Percentiles rank a stretch among this genome's conserved stretches.
phyloP scores from a whole-genome alignment of 2,329 filamentous ascomycete species.

The Trichoderma sp. region DNA sequence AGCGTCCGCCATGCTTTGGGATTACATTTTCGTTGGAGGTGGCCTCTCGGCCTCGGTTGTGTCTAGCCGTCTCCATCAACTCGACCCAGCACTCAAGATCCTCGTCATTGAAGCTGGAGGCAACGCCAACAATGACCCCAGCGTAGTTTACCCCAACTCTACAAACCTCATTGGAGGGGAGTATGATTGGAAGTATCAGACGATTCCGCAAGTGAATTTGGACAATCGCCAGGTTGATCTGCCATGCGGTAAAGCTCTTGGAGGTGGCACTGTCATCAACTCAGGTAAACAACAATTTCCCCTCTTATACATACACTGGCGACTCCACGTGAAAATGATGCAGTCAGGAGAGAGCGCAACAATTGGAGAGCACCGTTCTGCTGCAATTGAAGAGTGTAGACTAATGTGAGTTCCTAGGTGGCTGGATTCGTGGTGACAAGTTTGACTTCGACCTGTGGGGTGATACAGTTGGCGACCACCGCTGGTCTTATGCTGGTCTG shows the following conservation, averaged over 20 bases:
- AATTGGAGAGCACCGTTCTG: background rate
- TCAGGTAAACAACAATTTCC: conserved; percentile 25
- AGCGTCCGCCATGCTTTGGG: conserved; percentile 25
- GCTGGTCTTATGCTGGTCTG: conserved; percentile 46
- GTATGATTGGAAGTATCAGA: conserved; percentile 36
- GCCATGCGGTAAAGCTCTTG: conserved; percentile 37
- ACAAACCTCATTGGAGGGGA: conserved; percentile 31
- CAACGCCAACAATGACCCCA: conserved; percentile 25
- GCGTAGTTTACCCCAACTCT: conserved; percentile 29
- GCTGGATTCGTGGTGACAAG: conserved; percentile 43
- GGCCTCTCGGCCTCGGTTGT: conserved; percentile 38
- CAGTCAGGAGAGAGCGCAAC: background rate
- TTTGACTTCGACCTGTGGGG: conserved; percentile 47
- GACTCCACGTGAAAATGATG: background rate
- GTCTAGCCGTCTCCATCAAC: conserved; percentile 33
- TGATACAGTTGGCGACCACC: conserved; percentile 32
- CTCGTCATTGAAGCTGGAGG: conserved; percentile 40
- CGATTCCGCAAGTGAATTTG: conserved; percentile 30
- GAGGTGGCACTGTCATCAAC: conserved; percentile 41
- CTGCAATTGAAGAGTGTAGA: background rate
- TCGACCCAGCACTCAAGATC: conserved; percentile 31
- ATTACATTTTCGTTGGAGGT: conserved; percentile 40
- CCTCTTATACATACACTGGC: background rate
- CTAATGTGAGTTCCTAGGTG: conserved; percentile 22
- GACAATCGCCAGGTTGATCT: conserved; percentile 26